Evolutionary conservation across 495 filamentous ascomycete genomes (phyloP).

Genomic region (Hypomontagnella submonticulosa): DNA sequence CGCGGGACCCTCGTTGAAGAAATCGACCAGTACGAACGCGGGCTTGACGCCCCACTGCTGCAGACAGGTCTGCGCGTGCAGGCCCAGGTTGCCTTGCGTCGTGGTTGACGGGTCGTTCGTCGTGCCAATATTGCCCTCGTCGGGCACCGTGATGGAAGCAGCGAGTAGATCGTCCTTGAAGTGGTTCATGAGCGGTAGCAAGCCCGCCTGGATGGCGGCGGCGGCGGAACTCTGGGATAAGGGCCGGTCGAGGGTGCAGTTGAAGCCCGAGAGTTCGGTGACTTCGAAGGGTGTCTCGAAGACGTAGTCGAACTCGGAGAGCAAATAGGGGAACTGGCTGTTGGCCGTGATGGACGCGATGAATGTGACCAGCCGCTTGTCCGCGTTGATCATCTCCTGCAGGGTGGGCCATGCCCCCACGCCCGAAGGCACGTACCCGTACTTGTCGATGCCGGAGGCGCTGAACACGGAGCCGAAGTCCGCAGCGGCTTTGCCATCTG

Average conservation of each 20-base stretch:
- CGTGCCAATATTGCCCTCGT: conserved; percentile 59
- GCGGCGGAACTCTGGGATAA: conserved; percentile 53
- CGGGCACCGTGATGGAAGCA: conserved; percentile 67
- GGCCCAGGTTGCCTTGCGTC: conserved; percentile 65
- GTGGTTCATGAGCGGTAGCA: conserved; percentile 76
- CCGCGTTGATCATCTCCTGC: conserved; percentile 66
- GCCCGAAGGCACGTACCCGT: conserved; percentile 64
- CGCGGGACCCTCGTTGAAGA: conserved; percentile 71
- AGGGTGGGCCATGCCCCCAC: conserved; percentile 70
- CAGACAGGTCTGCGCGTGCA: conserved; percentile 64
- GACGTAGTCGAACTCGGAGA: conserved; percentile 74
- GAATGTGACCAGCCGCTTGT: conserved; percentile 71
- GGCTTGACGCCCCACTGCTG: conserved; percentile 65
- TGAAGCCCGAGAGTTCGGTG: conserved; percentile 60
- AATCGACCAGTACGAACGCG: conserved; percentile 73
- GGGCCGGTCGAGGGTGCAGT: conserved; percentile 74
- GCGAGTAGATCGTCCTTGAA: conserved; percentile 71
- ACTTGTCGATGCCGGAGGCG: conserved; percentile 64
- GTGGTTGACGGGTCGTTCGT: conserved; percentile 66
- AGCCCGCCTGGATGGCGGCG: conserved; percentile 55
- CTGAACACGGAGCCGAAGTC: conserved; percentile 66
- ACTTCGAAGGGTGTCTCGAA: conserved; percentile 78
- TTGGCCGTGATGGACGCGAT: conserved; percentile 66
- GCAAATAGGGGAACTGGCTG: conserved; percentile 67
- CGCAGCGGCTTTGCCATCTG: conserved; percentile 61